These are phyloP conservation scores for Zasmidium citrigriseum DNA, from an alignment of 2,329 filamentous ascomycete genomes.

Conservation along the genomic window DNA sequence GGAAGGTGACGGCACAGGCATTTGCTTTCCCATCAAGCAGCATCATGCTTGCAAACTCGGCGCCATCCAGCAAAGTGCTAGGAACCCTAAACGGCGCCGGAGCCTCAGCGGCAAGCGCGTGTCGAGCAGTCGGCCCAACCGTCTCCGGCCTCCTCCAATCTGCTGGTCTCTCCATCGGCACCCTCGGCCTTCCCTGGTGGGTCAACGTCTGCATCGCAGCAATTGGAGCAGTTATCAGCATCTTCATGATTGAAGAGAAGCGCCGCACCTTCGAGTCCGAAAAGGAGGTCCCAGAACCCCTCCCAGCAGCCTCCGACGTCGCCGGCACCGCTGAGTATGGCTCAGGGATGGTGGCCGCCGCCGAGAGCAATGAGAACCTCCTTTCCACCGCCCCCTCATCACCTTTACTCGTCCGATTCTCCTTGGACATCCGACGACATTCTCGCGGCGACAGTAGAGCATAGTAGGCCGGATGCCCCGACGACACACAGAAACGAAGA, in stretches of 20 bases:
- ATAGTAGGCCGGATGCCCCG: constrained; percentile 18
- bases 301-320: constrained; percentile 21
- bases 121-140: constrained; percentile 83
- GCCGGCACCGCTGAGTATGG: constrained; percentile 21
- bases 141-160: constrained; percentile 84
- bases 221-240: constrained; percentile 71
- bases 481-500: constrained; percentile 2
- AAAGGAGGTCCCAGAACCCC: constrained; percentile 22
- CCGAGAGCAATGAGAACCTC: constrained; percentile 28
- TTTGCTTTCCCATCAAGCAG: constrained; percentile 88
- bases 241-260: constrained; percentile 59
- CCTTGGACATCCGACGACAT: constrained; percentile 24
- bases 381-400: constrained; percentile 27
- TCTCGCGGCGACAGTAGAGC: constrained; percentile 23
- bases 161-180: constrained; percentile 74
- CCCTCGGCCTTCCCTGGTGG: constrained; percentile 94
- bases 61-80: constrained; percentile 78
- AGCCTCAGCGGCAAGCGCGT: constrained; percentile 85
- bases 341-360: constrained; percentile 26
- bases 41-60: constrained; percentile 85
- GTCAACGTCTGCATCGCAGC: constrained; percentile 75
- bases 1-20: constrained; percentile 91
- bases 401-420: constrained; percentile 29
- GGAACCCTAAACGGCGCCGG: constrained; percentile 92
- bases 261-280: constrained; percentile 29